Base-by-base conservation (phyloP, 2,329 filamentous ascomycete genomes). In the Graphium sp. region DNA sequence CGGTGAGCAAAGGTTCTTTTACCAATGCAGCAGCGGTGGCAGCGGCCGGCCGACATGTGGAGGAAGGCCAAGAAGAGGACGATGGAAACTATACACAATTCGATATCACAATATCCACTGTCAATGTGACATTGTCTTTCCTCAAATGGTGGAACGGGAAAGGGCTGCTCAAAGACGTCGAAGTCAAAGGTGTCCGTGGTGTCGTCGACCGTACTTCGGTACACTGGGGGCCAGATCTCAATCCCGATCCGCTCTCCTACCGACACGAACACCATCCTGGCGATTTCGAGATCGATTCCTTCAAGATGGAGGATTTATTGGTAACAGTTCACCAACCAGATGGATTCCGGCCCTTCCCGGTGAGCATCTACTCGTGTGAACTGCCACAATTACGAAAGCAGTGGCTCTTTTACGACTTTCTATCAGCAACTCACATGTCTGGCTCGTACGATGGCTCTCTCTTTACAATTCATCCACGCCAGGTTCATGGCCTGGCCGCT, bases 131-230 rank as follows among this genome's bases (percentile, higher is more conserved):
- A 0, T 52, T 98, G 16, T 98, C 89, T 0, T 95, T 98, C 41
- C 66, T 84, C n/a, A 95, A 94, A 47, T 98, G 89, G 89, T 91
- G 92, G 71, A 95, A 93, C 41, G 87, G 89, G 14, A 94, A 87
- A 49, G 89, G 89, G 0, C 63, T 91, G 5, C 58, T 98, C 7
- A 76, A 81, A 41, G 82, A 95, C 46, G 89, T 98, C 23, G 84
- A 94, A 45, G 76, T 98, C 29, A 89, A 84, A 45, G 89, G 89
- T 5, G 80, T 98, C 18, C 71, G 89, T 34, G 89, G 89, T 14
- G 82, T 95, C 5, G 66, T 98, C 24, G 89, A 98, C 50, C 71
- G 89, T 34, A 93, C 84, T 1, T 78, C 74, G 26, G 79, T 98
- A 3, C 57, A 62, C 32, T 89, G 81, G 66, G n/a, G n/a, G n/a